Percentiles rank a stretch among this genome's conserved stretches.
Conservation (phyloP, 306 rosid genomes). For the Vigna nakashimae region DNA sequence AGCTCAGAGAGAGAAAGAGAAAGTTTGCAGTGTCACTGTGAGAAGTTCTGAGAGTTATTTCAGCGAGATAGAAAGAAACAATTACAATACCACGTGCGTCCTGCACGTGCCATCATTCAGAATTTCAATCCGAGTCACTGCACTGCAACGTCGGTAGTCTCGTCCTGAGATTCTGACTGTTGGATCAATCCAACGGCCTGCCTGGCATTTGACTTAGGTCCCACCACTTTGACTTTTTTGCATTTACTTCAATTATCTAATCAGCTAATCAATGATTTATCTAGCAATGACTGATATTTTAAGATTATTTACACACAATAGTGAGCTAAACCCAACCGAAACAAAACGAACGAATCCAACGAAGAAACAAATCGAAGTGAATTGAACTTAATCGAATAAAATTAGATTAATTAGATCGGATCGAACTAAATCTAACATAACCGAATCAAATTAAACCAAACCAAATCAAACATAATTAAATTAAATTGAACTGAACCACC, state of each 20-base stretch:
- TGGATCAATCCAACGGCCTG: not conserved
- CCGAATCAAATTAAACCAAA: too few relatives aligned
- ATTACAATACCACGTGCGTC: not conserved
- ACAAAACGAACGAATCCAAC: too few relatives aligned
- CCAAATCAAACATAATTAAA: too few relatives aligned
- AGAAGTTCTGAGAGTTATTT: not conserved
- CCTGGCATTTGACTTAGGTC: not conserved
- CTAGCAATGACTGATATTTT: not conserved
- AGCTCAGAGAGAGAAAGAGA: not conserved
- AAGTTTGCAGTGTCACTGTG: not conserved
- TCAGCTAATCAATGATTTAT: not conserved
- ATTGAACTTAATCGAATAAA: too few relatives aligned
- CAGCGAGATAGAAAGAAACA: not conserved
- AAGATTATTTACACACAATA: not conserved
- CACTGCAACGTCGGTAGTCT: conserved; percentile 20
- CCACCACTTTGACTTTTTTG: not conserved
- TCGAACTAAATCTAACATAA: fast-evolving
- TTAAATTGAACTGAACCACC: too few relatives aligned
- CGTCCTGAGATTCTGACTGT: not conserved
- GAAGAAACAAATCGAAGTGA: too few relatives aligned
- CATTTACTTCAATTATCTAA: not conserved
- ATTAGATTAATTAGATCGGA: too few relatives aligned
- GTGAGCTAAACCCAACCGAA: too few relatives aligned
- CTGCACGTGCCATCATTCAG: conserved; percentile 8
- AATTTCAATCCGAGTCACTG: not conserved